These are phyloP conservation scores for Lodderomyces jiufengensis DNA, from an alignment of 1,139 yeast genomes.

Conservation along the genomic window DNA sequence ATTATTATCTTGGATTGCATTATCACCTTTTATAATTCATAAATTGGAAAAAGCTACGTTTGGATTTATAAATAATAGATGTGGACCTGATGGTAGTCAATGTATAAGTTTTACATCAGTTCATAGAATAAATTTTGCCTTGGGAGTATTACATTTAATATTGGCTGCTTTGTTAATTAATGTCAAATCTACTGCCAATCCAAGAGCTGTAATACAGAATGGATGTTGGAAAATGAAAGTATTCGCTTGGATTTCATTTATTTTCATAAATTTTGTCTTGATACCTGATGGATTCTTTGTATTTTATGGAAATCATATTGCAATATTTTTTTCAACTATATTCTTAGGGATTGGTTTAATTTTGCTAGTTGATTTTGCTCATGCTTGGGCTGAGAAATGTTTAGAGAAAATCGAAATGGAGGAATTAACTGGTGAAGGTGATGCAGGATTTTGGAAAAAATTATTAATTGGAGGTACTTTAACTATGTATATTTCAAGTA, in stretches of 20 bases:
- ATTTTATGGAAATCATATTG: slow-evolving; percentile 87
- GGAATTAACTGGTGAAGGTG: slow-evolving; percentile 63
- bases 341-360: slow-evolving; percentile 89
- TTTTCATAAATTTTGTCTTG: slow-evolving; percentile 59
- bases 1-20: slow-evolving; percentile 83
- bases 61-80: slow-evolving; percentile 58
- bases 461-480: slow-evolving; percentile 83
- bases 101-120: slow-evolving; percentile 94
- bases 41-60: slow-evolving; percentile 72
- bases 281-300: slow-evolving; percentile 87
- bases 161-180: slow-evolving; percentile 67
- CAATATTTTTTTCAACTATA: slow-evolving; percentile 77
- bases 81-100: slow-evolving; percentile 76
- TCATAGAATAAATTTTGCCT: slow-evolving; percentile 83
- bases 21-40: slow-evolving; percentile 75
- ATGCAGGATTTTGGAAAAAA: slow-evolving; percentile 69
- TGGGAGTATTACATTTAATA: slow-evolving; percentile 73
- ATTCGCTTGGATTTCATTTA: slow-evolving; percentile 53
- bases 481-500: slow-evolving; percentile 72
- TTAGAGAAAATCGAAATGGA: slow-evolving; percentile 84
- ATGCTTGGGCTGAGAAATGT: slow-evolving; percentile 98
- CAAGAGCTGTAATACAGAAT: slow-evolving; percentile 81
- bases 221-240: slow-evolving; percentile 87
- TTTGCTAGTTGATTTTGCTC: slow-evolving; percentile 92
- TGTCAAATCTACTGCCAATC: slow-evolving; percentile 74